A percentile compares a stretch with the other conserved stretches of the same genome.
phyloP scores from a whole-genome alignment of 1,284 basidiomycete genomes.

The Cerioporus squamosus region DNA sequence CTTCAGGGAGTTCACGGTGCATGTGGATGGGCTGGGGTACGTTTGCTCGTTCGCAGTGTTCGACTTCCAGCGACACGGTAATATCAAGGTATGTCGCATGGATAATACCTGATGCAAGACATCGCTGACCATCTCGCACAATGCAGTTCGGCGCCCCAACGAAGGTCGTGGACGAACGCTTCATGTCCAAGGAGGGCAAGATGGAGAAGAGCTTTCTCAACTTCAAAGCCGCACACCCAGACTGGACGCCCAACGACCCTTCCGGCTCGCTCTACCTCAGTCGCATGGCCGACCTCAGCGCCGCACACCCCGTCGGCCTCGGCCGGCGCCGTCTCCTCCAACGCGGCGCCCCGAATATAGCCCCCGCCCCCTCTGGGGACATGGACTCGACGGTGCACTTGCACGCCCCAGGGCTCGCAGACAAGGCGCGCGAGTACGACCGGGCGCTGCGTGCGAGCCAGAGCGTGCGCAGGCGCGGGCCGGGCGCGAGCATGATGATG shows the following conservation, averaged over 20 bases:
- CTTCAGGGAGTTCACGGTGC: constrained; percentile 95
- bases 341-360: constrained; percentile 12
- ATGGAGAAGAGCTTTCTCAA: constrained; percentile 99
- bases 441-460: constrained; percentile 74
- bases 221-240: constrained; percentile 95
- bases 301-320: constrained; percentile 38
- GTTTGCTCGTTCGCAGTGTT: constrained; percentile 99
- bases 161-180: constrained; percentile 66
- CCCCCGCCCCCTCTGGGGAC: constrained; percentile 7
- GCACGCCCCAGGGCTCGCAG: constrained; percentile 43
- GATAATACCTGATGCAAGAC: neutral
- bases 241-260: constrained; percentile 91
- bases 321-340: constrained; percentile 31
- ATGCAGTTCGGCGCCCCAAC: constrained; percentile 78
- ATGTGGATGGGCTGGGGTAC: constrained; percentile 95
- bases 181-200: constrained; percentile 89
- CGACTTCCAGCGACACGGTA: constrained; percentile 92
- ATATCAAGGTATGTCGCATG: constrained; percentile 67
- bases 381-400: constrained; percentile 35
- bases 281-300: constrained; percentile 75
- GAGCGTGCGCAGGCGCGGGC: constrained; percentile 42
- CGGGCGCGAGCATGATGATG: constrained; percentile 30
- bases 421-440: constrained; percentile 73
- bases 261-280: constrained; percentile 85
- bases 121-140: neutral